Conservation (phyloP, 2,329 filamentous ascomycete species). For the Claviceps monticola region DNA sequence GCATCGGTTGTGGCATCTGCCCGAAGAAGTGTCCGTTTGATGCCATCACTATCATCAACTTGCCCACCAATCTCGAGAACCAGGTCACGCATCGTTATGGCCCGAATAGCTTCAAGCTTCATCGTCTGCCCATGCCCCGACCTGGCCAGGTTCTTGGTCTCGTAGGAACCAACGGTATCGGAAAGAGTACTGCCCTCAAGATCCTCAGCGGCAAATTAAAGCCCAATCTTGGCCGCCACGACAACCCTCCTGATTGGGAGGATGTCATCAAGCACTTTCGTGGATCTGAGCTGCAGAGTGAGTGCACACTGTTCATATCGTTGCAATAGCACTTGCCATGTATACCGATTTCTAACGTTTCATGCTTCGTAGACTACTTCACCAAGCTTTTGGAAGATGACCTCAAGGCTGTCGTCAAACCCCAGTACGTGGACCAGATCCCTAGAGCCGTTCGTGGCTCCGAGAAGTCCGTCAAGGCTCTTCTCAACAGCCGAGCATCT, state of each 20-base stretch:
- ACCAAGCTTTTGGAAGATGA: slow-evolving; percentile 96
- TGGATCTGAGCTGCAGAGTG: slow-evolving; percentile 93
- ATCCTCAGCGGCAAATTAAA: slow-evolving; percentile 97
- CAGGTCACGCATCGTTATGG: slow-evolving; percentile 98
- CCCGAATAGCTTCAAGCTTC: slow-evolving; percentile 98
- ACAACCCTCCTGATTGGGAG: slow-evolving; percentile 98
- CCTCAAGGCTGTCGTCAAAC: slow-evolving; percentile 95
- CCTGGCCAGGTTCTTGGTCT: slow-evolving; percentile 92
- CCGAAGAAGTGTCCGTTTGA: slow-evolving; percentile 98
- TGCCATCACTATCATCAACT: slow-evolving; percentile 99
- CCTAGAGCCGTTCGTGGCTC: slow-evolving; percentile 78
- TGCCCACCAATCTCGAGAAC: slow-evolving; percentile 97
- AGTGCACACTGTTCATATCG: slow-evolving; percentile 17
- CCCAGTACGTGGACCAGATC: slow-evolving; percentile 98
- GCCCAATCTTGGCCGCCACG: slow-evolving; percentile 87
- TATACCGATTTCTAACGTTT: too few species aligned
- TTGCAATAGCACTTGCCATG: too few species aligned
- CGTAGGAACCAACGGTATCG: slow-evolving; percentile 98
- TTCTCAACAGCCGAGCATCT: slow-evolving; percentile 64
- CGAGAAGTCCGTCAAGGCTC: slow-evolving; percentile 62
- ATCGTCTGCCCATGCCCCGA: slow-evolving; percentile 87
- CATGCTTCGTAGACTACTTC: slow-evolving; percentile 59
- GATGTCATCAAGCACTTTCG: slow-evolving; percentile 98
- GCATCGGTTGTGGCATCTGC: slow-evolving; percentile 98
- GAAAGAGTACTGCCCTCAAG: slow-evolving; percentile 98